Evolutionary conservation across 805 yeast species (phyloP).

Genomic region (Metschnikowia picachoensis): DNA sequence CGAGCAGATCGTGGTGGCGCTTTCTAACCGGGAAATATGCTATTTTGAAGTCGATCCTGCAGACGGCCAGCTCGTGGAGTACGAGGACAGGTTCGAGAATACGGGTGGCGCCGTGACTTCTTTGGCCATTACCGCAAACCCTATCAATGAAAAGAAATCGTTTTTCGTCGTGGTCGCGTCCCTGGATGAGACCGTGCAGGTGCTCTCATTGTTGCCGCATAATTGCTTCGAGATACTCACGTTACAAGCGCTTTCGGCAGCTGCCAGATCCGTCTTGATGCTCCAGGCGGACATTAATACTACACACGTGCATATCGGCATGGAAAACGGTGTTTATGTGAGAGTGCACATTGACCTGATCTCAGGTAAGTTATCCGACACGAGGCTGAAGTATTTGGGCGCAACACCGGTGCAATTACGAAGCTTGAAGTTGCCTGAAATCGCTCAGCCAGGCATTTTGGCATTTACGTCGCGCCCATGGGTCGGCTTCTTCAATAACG

Average conservation of each 20-base stretch:
- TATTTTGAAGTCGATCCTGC: constrained; percentile 73
- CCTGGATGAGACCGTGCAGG: constrained; percentile 64
- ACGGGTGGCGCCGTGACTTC: constrained; percentile 46
- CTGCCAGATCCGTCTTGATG: constrained; percentile 26
- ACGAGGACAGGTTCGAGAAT: constrained; percentile 56
- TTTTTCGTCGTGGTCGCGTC: constrained; percentile 67
- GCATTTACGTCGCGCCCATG: constrained; percentile 56
- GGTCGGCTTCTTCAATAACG: constrained; percentile 42
- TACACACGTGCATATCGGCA: constrained; percentile 65
- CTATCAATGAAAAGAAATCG: constrained; percentile 44
- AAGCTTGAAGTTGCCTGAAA: constrained; percentile 22
- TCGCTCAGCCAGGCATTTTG: constrained; percentile 33
- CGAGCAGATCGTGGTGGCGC: constrained; percentile 64
- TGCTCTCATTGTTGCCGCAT: constrained; percentile 58
- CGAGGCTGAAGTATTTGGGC: constrained; percentile 72
- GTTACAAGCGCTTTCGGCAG: constrained; percentile 62
- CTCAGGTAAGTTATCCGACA: constrained; percentile 58
- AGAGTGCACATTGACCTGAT: constrained; percentile 52
- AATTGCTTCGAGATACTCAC: constrained; percentile 57
- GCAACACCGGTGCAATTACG: constrained; percentile 55
- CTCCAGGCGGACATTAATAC: constrained; percentile 12
- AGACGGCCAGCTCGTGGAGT: constrained; percentile 66
- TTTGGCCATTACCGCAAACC: constrained; percentile 43
- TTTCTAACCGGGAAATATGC: constrained; percentile 70
- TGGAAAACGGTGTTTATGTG: constrained; percentile 79